Conservation (phyloP, 768 basidiomycete genomes). For the Leccinum ochraceum region DNA sequence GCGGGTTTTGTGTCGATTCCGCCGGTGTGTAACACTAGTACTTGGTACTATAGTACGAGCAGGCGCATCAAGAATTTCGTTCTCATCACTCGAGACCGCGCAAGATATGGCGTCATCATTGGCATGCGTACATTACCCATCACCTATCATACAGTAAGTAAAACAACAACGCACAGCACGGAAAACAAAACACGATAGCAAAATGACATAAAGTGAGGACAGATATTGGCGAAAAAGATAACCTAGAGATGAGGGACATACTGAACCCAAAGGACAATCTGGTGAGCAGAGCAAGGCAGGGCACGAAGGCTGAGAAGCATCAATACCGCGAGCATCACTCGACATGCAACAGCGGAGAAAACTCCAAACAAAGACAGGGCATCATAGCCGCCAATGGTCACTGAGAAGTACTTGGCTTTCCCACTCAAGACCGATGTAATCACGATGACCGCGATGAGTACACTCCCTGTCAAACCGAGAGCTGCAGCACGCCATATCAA, state of each 20-base stretch:
- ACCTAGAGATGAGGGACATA: not conserved
- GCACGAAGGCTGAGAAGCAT: not conserved
- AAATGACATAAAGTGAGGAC: not conserved
- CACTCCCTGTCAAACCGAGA: not conserved
- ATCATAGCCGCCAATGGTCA: not conserved
- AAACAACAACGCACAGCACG: not conserved
- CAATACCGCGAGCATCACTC: not conserved
- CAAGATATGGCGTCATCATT: too few species aligned
- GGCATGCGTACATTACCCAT: too few species aligned
- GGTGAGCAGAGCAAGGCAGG: not conserved
- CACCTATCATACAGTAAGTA: not conserved
- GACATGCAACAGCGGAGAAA: not conserved
- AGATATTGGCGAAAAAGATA: not conserved
- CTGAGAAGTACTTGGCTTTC: not conserved
- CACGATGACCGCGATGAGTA: not conserved
- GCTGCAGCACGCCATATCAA: not conserved
- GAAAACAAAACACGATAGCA: not conserved
- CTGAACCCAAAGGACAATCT: not conserved
- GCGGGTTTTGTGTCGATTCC: too few species aligned
- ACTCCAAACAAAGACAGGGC: not conserved
- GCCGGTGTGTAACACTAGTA: too few species aligned
- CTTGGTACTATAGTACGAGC: too few species aligned
- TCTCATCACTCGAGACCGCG: too few species aligned
- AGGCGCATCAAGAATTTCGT: too few species aligned
- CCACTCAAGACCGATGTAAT: not conserved